Base-by-base conservation (phyloP, 129 eudicot species). In the Ambrosia artemisiifolia region DNA sequence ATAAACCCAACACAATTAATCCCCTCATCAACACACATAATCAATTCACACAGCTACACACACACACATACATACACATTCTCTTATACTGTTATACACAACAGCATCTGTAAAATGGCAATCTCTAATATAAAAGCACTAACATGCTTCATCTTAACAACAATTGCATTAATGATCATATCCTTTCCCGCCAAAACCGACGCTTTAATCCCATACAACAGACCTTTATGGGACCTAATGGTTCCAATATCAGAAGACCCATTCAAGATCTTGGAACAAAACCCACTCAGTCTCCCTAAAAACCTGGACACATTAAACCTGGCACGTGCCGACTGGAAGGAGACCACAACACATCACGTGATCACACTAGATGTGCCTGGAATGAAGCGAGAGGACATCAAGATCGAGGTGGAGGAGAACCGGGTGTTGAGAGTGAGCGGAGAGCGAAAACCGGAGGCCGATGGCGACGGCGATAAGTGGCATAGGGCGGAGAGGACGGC, bases 321-420 rank as follows among this genome's bases (percentile, higher is more conserved):
- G 46, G 81, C 88, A 48, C 82, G 85, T 14, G 88, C 80, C 24
- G 85, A 84, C 38, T 84, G 85, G 89, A 85, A 81, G 65, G 86
- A 85, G 38, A 85, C 88, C 0, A 6, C 85, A 6, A 43, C 50
- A 3, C 73, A 61, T 16, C 86, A 85, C 53, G 78, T 70, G 63
- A 85, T 85, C 20, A 6, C 64, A 8, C 14, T 85, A 11, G 89
- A 81, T 19, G 80, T 85, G 0, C 89, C 86, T 1, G 86, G 89
- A 16, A 63, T 85, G 75, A 81, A 73, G 68, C 75, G 67, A 19
- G 83, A 54, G 11, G 83, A 84, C 2, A 61, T 84, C 24, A 84
- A 81, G 73, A 78, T 84, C n/a, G 85, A 84, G 59, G 83, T 84
- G 49, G 88, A 84, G 18, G 88, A 85, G 24, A 81, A 63, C 38